Conservation (phyloP, 345 rosid genomes). For the Dovyalis caffra region DNA sequence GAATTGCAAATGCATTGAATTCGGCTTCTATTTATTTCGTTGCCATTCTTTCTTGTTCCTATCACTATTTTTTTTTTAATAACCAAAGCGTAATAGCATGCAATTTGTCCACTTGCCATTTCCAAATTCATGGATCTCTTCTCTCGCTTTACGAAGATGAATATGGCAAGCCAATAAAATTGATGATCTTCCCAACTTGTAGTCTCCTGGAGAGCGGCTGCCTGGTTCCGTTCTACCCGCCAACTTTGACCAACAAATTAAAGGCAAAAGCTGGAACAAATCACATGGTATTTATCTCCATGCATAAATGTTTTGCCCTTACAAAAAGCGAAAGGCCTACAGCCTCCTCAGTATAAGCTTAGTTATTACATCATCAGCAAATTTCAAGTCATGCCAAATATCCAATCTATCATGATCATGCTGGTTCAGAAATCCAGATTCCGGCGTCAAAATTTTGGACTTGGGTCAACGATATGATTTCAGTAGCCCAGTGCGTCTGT, state of each 20-base stretch:
- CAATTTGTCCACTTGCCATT: neutral
- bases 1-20: neutral
- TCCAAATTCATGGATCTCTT: neutral
- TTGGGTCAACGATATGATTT: neutral
- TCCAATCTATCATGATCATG: neutral
- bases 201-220: neutral
- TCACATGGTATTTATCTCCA: neutral
- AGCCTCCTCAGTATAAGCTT: neutral
- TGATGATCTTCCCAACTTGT: neutral
- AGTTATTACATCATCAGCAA: neutral
- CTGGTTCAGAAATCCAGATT: neutral
- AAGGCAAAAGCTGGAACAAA: neutral
- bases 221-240: neutral
- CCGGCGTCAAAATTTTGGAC: neutral
- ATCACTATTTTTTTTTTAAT: no score
- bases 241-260: neutral
- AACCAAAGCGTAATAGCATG: no score
- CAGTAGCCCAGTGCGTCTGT: neutral
- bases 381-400: neutral
- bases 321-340: neutral
- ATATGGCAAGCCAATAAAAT: neutral
- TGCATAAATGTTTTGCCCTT: no score
- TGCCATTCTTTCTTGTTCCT: no score
- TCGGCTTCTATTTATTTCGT: no score
- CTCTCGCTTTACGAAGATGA: neutral